Base-by-base conservation (phyloP, 2,329 filamentous ascomycete genomes). In the Aotearoamyces nothofagi region DNA sequence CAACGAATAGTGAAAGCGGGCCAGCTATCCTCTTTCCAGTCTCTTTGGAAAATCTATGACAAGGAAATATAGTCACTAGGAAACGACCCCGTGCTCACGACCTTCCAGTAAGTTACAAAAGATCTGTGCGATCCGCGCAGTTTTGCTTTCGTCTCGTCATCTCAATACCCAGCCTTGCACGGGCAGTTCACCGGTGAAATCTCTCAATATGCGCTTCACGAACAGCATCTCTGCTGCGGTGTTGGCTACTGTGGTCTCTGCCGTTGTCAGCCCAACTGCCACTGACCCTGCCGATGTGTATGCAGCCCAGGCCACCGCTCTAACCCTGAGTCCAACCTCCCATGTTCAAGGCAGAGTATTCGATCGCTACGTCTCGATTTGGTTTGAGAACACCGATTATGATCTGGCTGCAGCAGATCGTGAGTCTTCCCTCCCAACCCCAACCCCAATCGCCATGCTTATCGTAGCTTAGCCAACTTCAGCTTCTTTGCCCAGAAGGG, bases 341-440 rank as follows among this genome's bases (percentile, higher is more conserved):
- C 48, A 70, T 42, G 70, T 84, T 29, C 63, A 69, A 46, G 81
- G 81, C 36, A 70, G 75, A 46, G 70, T 63, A 0, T 86, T 86
- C 46, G 66, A 83, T 46, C 70, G 79, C 10, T 67, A 80, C 36
- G 70, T 71, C 31, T 66, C 72, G 33, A 71, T 86, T 50, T 86
- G 76, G 73, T 62, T 83, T 26, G 80, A 86, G 57, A 86, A 86
- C 49, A 79, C 73, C 27, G 63, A 74, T 51, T 84, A 67, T 39
- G 62, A 69, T 29, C 66, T 72, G 43, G 70, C 78, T 2, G 57
- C 58, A 20, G 65, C 61, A 10, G 76, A 84, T 48, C 61, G 65
- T 69, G 45, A 44, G 64, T 55, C 13, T 27, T n/a, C n/a, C 25
- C 8, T 27, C 13, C 14, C n/a, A 25, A 6, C 9, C 11, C 12